Base-by-base conservation (phyloP, 2,329 filamentous ascomycete species). In the Albophoma yamanashiensis region DNA sequence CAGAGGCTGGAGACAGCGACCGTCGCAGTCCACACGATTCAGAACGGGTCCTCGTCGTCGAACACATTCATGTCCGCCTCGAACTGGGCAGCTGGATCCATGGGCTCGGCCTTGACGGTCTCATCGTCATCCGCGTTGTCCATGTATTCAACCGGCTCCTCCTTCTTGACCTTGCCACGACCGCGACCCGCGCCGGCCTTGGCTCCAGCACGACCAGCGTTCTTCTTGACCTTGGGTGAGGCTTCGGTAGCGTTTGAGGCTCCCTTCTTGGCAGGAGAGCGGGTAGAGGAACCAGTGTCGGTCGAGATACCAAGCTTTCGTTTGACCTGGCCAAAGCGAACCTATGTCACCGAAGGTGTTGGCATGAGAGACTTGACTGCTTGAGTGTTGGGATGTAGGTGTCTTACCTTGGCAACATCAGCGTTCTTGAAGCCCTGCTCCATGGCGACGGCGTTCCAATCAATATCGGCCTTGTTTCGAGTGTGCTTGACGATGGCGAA, bases 251-350 rank as follows among this genome's bases (percentile, higher is more conserved):
- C 27, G 50, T 61, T 39, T 17, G 56, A 42, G 9, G 58, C 22
- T 43, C 39, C 58, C 62, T 68, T 72, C 62, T 69, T 73, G 62
- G 39, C 64, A 60, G 59, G 59, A 2, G 62, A 57, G 6, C 63
- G 64, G 45, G 47, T 15, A 3, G 62, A 59, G 1, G 63, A 62
- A 6, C 58, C 47, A 1, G 64, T 55, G 6, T 72, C 70, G 61
- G 55, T 47, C 6, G 40, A 31, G 47, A 79, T 71, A 3, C 75
- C 74, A 0, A 78, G 70, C 68, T 80, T 79, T 55, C 72, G 70
- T 68, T 78, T 81, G 62, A 82, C 75, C 61, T 82, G 79, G 4
- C 77, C 74, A 60, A 78, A 83, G 55, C 80, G 78, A 45, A 76
- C 74, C 73, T 78, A 60, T 45, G 40, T 0, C 42, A 7, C 20